Evolutionary conservation across 768 basidiomycete genomes (phyloP), one percentile per base, ranked within the genome.

Genomic region (Cyathus striatus): DNA sequence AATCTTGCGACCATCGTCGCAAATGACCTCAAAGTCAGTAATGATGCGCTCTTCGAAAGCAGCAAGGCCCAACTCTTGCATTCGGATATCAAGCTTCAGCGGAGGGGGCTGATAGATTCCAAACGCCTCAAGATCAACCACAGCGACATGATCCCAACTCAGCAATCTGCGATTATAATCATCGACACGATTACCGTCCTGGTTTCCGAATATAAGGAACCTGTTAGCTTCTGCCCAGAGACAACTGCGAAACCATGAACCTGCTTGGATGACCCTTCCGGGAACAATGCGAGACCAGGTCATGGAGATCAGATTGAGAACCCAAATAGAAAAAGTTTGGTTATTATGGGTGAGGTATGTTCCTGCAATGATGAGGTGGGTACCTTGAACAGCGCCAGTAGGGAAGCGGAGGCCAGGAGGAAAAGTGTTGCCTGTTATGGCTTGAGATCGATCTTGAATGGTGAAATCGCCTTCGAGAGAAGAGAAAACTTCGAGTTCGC

Each of bases 321-420:
- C 88, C 94, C 94, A 99, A 45, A 98, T 87, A 7, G 92, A 93
- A 62, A 93, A 99, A 21, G 90, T 90, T 56, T 95, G 93, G 52
- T 89, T 90, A 32, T 86, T 85, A 56, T 93, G 89, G 1, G 94
- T 91, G 45, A 99, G 84, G 58, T 96, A 96, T 16, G 92, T 95
- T 23, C 95, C 95, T 6, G 91, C 92, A 41, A 98, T 84, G 61
- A 99, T 86, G 58, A 99, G 78, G 60, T 92, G 83, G 23, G 81
- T 82, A 23, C 94, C 96, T 5, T 96, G 69, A 47, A 97, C 83
- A 23, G 91, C 90, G 16, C 94, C 95, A 0, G 92, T 89, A 5
- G 95, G 95, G 68, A 99, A 99, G 6, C 95, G 86, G 34, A 98
- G 79, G 10, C 95, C 95, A 0, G 96, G 95, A 17, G 95, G 95